phyloP scores from a whole-genome alignment of 2,329 filamentous ascomycete species.

The Bipolaris sorokiniana region DNA sequence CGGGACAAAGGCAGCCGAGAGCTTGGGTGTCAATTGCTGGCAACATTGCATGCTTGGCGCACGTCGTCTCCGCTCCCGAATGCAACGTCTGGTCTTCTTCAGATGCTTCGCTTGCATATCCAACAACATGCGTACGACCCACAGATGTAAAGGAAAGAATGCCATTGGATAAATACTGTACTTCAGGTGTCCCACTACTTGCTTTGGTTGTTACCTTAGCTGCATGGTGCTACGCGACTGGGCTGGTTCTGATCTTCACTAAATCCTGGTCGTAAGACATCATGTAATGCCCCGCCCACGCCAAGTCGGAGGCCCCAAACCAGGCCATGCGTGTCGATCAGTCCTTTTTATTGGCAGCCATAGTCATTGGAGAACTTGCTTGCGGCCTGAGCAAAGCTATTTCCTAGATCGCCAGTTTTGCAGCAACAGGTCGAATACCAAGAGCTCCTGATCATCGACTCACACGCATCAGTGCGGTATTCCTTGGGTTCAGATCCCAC shows the following conservation, averaged over 20 bases:
- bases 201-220: not conserved
- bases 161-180: not conserved
- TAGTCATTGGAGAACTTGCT: slow-evolving; percentile 2
- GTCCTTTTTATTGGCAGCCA: slow-evolving; percentile 10
- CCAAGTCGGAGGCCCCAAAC: slow-evolving; percentile 21
- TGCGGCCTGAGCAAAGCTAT: not conserved
- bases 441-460: too few relatives aligned
- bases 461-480: not conserved
- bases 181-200: not conserved
- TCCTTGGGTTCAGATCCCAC: not conserved
- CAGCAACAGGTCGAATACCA: not conserved
- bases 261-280: slow-evolving; percentile 5
- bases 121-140: not conserved
- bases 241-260: not conserved
- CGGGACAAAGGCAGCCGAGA: slow-evolving; percentile 17
- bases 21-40: slow-evolving; percentile 17
- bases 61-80: slow-evolving; percentile 21
- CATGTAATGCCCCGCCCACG: slow-evolving; percentile 21
- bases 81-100: slow-evolving; percentile 15
- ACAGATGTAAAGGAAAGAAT: not conserved
- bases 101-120: not conserved
- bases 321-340: slow-evolving; percentile 11
- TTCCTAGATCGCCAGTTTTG: not conserved
- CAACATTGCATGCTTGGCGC: slow-evolving; percentile 17
- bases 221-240: not conserved